Evolutionary conservation across 495 filamentous ascomycete genomes (phyloP).

Genomic region (Evansstolkia leycettana): DNA sequence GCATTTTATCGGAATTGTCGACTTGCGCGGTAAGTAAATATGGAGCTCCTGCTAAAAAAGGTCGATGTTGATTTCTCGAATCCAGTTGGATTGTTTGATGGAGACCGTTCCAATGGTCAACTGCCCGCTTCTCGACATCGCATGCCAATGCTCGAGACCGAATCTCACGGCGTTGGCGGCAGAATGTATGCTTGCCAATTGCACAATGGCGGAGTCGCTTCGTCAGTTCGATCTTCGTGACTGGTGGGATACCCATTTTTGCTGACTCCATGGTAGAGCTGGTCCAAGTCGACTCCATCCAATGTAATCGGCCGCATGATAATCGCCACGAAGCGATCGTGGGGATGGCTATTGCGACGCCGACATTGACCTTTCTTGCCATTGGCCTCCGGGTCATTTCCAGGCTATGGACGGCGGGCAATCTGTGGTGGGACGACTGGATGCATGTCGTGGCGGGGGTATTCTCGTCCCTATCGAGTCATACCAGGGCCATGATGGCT

Average conservation of each 20-base stretch:
- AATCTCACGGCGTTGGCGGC: background rate
- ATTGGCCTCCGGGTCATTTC: conserved; percentile 3
- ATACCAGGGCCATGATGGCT: no score
- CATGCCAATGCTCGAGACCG: background rate
- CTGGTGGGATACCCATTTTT: no score
- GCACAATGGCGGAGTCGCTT: background rate
- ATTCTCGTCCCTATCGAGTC: background rate
- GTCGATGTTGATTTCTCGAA: background rate
- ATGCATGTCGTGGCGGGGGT: conserved; percentile 5
- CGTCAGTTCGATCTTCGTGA: no score
- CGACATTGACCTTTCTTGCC: background rate
- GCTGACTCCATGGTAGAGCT: background rate
- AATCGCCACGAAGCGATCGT: conserved; percentile 2
- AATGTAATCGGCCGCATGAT: conserved; percentile 5
- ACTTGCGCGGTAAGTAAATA: background rate
- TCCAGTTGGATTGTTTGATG: background rate
- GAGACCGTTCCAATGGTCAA: background rate
- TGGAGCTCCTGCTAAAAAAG: no score
- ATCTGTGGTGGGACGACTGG: conserved; percentile 11
- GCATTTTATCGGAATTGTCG: background rate
- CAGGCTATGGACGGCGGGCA: conserved; percentile 2
- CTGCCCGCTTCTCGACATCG: background rate
- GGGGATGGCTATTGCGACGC: conserved; percentile 1
- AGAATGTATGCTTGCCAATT: background rate
- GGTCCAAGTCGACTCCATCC: conserved; percentile 1